These are phyloP conservation scores for Grosmannia huntii DNA, from an alignment of 2,329 filamentous ascomycete genomes.

Conservation along the genomic window DNA sequence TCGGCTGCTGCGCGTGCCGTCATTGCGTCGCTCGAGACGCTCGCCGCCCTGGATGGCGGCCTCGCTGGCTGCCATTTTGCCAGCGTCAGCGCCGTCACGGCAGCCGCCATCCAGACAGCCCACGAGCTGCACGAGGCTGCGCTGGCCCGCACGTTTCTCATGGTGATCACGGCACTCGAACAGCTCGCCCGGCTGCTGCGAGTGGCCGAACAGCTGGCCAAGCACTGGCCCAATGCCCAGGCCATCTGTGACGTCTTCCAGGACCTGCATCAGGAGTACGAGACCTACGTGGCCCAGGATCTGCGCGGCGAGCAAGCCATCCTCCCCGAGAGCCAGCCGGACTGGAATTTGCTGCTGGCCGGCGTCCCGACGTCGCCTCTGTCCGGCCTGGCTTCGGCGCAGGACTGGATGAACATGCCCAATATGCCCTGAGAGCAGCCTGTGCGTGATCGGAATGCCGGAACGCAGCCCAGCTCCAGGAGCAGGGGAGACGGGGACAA, in stretches of 20 bases:
- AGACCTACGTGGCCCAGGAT: not conserved
- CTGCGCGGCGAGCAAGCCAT: slow-evolving; percentile 1
- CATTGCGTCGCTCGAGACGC: not conserved
- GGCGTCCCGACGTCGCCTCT: not conserved
- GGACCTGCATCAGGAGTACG: slow-evolving; percentile 4
- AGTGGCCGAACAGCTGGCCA: not conserved
- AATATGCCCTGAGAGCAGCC: not conserved
- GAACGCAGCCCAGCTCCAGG: not conserved
- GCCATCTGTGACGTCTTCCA: slow-evolving; percentile 2
- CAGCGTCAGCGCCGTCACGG: slow-evolving; percentile 1
- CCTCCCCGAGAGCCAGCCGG: not conserved
- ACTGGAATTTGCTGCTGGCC: slow-evolving; percentile 1
- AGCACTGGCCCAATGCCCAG: slow-evolving; percentile 3
- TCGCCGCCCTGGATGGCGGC: not conserved
- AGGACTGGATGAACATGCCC: slow-evolving; percentile 1
- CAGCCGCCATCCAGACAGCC: slow-evolving; percentile 2
- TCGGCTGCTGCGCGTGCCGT: not conserved
- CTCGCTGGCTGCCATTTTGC: slow-evolving; percentile 1
- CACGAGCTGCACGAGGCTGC: slow-evolving; percentile 1
- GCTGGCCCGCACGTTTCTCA: not conserved
- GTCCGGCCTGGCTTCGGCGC: not conserved
- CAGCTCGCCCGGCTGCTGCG: not conserved
- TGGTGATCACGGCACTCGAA: not conserved
- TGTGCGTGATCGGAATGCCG: not conserved
- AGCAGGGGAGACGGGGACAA: not conserved